Evolutionary conservation across 1,284 basidiomycete genomes (phyloP), one percentile per base, ranked within the genome.

Genomic region (Heterobasidion occidentale): DNA sequence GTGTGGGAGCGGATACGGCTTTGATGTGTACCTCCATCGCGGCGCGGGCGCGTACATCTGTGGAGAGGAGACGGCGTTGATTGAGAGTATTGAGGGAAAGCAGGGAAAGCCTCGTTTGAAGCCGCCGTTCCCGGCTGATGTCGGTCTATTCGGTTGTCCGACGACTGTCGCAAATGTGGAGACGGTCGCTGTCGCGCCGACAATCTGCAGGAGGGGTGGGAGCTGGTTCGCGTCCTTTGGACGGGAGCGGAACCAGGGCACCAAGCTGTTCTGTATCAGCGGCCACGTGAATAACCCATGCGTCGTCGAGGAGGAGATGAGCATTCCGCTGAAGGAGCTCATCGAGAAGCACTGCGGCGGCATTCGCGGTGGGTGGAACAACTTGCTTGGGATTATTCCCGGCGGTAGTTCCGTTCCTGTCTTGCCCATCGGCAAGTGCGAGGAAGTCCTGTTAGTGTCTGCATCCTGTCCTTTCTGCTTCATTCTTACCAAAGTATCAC

Each of bases 91-190:
- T 58, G 97, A 99, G 75, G 89, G 96, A 46, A 99, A 98, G 74
- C 96, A 98, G 75, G 96, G 96, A 48, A 98, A 98, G 73, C 96
- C 96, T 3, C 83, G 96, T 62, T 79, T 99, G 65, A 99, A 99
- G 80, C 96, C 96, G n/a, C 97, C 96, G 48, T 99, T 98, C 86
- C 96, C 96, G 14, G 96, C 96, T 60, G 95, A 98, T 64, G 95
- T 98, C 52, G 95, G 95, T 58, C 77, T 98, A 47, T 99, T 98
- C 67, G 95, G 95, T 9, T 98, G 94, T 73, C 95, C 95, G 1
- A 92, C 93, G 2, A 98, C 97, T 9, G 96, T 99, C 51, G 95
- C 96, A 55, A 98, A 99, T 68, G 95, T 99, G 59, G 97, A 98
- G 78, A 99, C 96, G 7, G 93, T 99, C 58, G 89, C 96, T 36